Evolutionary conservation across 495 filamentous ascomycete species (phyloP), one percentile per base, ranked within the genome.

Genomic region (Amorphotheca resinae): DNA sequence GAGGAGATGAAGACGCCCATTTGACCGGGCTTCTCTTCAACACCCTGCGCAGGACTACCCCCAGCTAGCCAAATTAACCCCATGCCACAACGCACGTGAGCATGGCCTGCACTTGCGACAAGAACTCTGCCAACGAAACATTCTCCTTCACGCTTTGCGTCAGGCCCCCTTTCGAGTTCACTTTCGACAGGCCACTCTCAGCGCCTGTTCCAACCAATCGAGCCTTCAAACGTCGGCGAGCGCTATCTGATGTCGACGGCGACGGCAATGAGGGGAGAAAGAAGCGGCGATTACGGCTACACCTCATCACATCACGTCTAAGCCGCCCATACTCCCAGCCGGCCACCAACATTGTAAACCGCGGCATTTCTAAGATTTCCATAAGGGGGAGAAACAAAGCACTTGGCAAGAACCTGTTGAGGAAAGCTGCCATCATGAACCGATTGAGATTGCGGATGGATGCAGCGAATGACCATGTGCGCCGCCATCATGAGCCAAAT

Each of bases 261-360:
- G 66, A 67, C 47, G 74, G 70, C 9, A 61, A 63, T 3, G 50
- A 47, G 0, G 42, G 69, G 14, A 49, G 66, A 25, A 72, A 67
- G 57, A 86, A 86, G 63, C 75, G 82, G 20, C 69, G 80, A 7
- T 53, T 85, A 12, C 69, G 76, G 4, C 59, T 75, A 15, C 60
- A 72, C 17, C 61, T 84, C 16, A 70, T 83, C 48, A 86, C 81
- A 3, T 83, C 79, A 3, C 67, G 77, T 14, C 71, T 85, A 1
- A 82, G 77, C 21, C 65, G 63, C 34, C 81, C 80, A 1, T 86
- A 76, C 54, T 80, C 79, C 1, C 61, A 68, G 9, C 81, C 81
- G 0, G 70, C 81, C 4, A 76, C 78, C 16, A 76, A 84, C 55
- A 77, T 83, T 41, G 63, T 79, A 41, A 72, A 77, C 56, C 67